Base-by-base conservation (phyloP, 2,329 filamentous ascomycete genomes). In the Tolypocladium album region DNA sequence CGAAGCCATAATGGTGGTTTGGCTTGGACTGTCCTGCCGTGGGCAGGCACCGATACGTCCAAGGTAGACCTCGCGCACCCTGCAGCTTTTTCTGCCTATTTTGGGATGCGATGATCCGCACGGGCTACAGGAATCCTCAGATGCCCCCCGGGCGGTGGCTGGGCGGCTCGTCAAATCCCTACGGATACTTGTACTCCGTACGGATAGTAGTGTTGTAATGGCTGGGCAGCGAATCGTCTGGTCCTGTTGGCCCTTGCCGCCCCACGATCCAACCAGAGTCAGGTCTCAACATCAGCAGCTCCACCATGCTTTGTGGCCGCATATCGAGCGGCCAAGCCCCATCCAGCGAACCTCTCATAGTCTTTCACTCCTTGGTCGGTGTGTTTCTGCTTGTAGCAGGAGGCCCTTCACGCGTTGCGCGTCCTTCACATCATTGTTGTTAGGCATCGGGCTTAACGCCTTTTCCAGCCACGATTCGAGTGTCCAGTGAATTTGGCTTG, bases 221-320 rank as follows among this genome's bases (percentile, higher is more conserved):
- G 7, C 58, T 45, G 50, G 58, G 50, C 50, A 53, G 50, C 24
- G 12, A 36, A 57, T 31, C 45, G 15, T 55, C 36, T 40, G 42
- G 43, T 38, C 31, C n/a, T 52, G 58, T 65, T 61, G 60, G 61
- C 13, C 52, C 34, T 40, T 36, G 50, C 52, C 56, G 61, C 56
- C 60, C 61, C 65, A 61, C 60, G 62, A 63, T 67, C 65, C 67
- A 69, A 67, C 62, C 62, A 58, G 36, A 38, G 39, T 56, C 63
- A 52, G 40, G 65, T 64, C 64, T 64, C 64, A 66, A 66, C 64
- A 65, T 65, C 66, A 60, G 52, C 66, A 62, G 64, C 67, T 69
- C 70, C 71, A 72, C 71, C 68, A 65, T 67, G 69, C 69, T 68
- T 68, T 67, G 64, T 64, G 71, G 71, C 69, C 71, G 70, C 71